Evolutionary conservation across 2,329 filamentous ascomycete species (phyloP).

Genomic region (Pseudomassariella vexata): DNA sequence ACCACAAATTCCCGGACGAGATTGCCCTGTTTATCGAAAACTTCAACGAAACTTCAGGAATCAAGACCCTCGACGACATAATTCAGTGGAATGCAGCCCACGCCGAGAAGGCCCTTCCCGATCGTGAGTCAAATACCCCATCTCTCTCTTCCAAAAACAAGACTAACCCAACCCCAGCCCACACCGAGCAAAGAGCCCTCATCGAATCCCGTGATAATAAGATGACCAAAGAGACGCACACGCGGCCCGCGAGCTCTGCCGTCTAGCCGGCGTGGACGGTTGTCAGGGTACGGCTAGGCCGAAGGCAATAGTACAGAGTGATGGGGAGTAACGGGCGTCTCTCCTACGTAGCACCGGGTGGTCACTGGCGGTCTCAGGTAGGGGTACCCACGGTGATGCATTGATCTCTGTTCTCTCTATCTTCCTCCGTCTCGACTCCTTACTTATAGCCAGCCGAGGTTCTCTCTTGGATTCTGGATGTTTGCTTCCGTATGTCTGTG

Average conservation of each 20-base stretch:
- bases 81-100: slow-evolving; percentile 3
- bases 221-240: background rate
- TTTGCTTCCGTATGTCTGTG: too few species aligned
- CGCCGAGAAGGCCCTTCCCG: slow-evolving; percentile 4
- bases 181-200: slow-evolving; percentile 3
- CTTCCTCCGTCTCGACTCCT: too few species aligned
- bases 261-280: too few species aligned
- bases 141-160: background rate
- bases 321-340: too few species aligned
- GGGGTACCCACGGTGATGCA: background rate
- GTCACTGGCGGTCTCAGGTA: too few species aligned
- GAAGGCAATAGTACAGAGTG: too few species aligned
- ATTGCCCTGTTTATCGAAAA: slow-evolving; percentile 4
- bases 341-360: too few species aligned
- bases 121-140: background rate
- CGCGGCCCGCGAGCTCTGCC: too few species aligned
- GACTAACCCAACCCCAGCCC: background rate
- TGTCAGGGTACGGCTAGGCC: too few species aligned
- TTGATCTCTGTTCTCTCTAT: too few species aligned
- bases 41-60: background rate
- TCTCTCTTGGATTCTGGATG: too few species aligned
- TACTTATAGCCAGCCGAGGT: too few species aligned
- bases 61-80: slow-evolving; percentile 1
- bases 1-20: slow-evolving; percentile 6
- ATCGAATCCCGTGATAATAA: background rate